Percentiles rank a stretch among this genome's conserved stretches.
phyloP scores from a whole-genome alignment of 2,329 filamentous ascomycete genomes.

The Botrytis porri region DNA sequence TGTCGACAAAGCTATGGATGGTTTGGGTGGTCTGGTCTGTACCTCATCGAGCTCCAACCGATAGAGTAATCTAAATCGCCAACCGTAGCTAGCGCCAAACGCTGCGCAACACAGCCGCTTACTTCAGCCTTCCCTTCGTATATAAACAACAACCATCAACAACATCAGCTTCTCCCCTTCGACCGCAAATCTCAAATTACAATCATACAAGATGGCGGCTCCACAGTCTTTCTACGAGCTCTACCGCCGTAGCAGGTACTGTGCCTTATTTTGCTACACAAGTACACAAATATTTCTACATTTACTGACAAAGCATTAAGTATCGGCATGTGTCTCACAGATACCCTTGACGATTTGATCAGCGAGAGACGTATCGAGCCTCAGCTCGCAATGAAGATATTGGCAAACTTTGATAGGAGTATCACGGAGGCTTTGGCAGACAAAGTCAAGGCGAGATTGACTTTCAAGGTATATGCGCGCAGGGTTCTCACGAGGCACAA shows the following conservation, averaged over 20 bases:
- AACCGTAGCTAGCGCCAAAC: slow-evolving; percentile 27
- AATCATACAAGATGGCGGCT: slow-evolving; percentile 45
- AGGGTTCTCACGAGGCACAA: not conserved
- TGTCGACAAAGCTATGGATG: slow-evolving; percentile 14
- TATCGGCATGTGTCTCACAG: slow-evolving; percentile 88
- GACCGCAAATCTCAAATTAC: slow-evolving; percentile 24
- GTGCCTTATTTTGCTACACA: slow-evolving; percentile 35
- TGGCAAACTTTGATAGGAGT: slow-evolving; percentile 90
- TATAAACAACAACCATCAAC: slow-evolving; percentile 23
- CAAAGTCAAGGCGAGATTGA: slow-evolving; percentile 84
- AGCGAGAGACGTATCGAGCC: slow-evolving; percentile 93
- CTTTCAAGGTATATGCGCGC: slow-evolving; percentile 77
- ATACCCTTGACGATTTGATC: slow-evolving; percentile 96
- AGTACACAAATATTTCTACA: slow-evolving; percentile 26
- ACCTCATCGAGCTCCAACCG: slow-evolving; percentile 15
- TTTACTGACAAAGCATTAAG: slow-evolving; percentile 49
- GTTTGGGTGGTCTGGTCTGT: slow-evolving; percentile 10
- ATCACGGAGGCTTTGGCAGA: slow-evolving; percentile 90
- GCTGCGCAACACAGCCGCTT: slow-evolving; percentile 20
- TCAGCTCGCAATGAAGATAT: slow-evolving; percentile 97
- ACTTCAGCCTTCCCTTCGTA: slow-evolving; percentile 23
- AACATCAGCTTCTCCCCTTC: slow-evolving; percentile 14
- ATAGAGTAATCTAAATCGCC: slow-evolving; percentile 21
- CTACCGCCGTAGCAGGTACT: slow-evolving; percentile 96
- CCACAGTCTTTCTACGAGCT: slow-evolving; percentile 80